A percentile compares a stretch with the other conserved stretches of the same genome.
Conservation (phyloP, 257 asterid species). For the Nicotiana benthamiana region DNA sequence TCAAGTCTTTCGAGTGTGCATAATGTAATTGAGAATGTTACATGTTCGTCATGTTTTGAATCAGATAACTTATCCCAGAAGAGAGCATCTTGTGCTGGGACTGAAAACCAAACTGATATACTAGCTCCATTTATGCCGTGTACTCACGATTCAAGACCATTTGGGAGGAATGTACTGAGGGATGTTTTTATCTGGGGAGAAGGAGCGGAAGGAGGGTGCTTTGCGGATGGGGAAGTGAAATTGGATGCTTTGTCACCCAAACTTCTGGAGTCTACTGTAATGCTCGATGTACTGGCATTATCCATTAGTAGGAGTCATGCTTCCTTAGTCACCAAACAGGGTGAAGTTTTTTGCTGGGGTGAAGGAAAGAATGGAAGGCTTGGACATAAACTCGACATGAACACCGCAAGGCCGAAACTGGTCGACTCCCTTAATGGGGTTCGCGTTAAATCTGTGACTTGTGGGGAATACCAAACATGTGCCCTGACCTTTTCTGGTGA, state of each 20-base stretch:
- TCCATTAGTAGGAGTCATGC: conserved; percentile 36
- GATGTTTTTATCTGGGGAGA: conserved; percentile 47
- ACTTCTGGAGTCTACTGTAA: conserved; percentile 34
- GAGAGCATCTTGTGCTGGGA: conserved; percentile 9
- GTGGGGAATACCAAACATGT: conserved; percentile 40
- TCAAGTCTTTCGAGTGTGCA: conserved; percentile 22
- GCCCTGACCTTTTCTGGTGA: conserved; percentile 36
- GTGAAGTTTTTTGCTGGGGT: conserved; percentile 46
- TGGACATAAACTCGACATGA: conserved; percentile 35
- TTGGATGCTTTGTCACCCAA: conserved; percentile 39
- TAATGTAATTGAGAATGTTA: conserved; percentile 15
- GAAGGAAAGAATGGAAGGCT: conserved; percentile 43
- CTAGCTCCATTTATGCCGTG: conserved; percentile 10
- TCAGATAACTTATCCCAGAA: conserved; percentile 15
- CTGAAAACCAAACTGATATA: conserved; percentile 10
- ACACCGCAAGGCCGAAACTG: conserved; percentile 22
- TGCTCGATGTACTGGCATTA: conserved; percentile 32
- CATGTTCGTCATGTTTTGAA: conserved; percentile 21
- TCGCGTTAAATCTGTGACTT: conserved; percentile 23
- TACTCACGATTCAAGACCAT: conserved; percentile 6
- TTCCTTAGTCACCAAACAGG: conserved; percentile 37
- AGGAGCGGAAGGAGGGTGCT: conserved; percentile 33
- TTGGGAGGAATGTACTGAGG: conserved; percentile 21
- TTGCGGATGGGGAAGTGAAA: conserved; percentile 21
- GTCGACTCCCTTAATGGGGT: conserved; percentile 27